Evolutionary conservation across 1,284 basidiomycete genomes (phyloP).

Genomic region (Moesziomyces sp.): DNA sequence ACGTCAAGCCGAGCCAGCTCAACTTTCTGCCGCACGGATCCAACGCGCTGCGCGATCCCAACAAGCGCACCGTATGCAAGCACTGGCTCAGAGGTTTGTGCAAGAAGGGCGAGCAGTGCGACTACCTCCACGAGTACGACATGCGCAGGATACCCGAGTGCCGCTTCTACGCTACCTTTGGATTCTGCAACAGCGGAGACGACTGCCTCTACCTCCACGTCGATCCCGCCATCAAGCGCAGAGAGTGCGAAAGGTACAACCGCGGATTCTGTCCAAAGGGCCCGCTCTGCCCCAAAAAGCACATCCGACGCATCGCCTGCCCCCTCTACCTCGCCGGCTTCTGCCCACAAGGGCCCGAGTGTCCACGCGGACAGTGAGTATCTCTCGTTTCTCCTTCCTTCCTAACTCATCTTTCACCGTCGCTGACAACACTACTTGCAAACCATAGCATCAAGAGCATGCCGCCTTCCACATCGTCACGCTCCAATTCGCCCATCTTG

Average conservation of each 20-base stretch:
- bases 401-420: too few relatives aligned
- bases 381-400: neutral
- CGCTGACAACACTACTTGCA: neutral
- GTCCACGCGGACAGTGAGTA: slow-evolving; percentile 80
- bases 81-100: slow-evolving; percentile 98
- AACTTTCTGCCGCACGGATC: slow-evolving; percentile 39
- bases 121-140: slow-evolving; percentile 99
- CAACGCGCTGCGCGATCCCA: slow-evolving; percentile 63
- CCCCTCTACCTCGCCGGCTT: slow-evolving; percentile 92
- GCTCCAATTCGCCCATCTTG: slow-evolving; percentile 59
- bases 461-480: slow-evolving; percentile 58
- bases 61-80: slow-evolving; percentile 85
- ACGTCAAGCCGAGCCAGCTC: slow-evolving; percentile 46
- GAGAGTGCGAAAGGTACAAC: slow-evolving; percentile 92
- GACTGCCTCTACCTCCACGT: slow-evolving; percentile 98
- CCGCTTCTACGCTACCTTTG: slow-evolving; percentile 98
- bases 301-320: slow-evolving; percentile 89
- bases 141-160: slow-evolving; percentile 98
- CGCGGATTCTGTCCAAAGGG: slow-evolving; percentile 85
- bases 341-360: slow-evolving; percentile 92
- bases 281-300: slow-evolving; percentile 88
- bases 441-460: slow-evolving; percentile 58
- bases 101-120: slow-evolving; percentile 97
- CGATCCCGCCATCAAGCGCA: slow-evolving; percentile 82
- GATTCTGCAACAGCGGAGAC: slow-evolving; percentile 96